Conservation (phyloP, 2,329 filamentous ascomycete genomes). For the Paracorniculantispora psalliotae region DNA sequence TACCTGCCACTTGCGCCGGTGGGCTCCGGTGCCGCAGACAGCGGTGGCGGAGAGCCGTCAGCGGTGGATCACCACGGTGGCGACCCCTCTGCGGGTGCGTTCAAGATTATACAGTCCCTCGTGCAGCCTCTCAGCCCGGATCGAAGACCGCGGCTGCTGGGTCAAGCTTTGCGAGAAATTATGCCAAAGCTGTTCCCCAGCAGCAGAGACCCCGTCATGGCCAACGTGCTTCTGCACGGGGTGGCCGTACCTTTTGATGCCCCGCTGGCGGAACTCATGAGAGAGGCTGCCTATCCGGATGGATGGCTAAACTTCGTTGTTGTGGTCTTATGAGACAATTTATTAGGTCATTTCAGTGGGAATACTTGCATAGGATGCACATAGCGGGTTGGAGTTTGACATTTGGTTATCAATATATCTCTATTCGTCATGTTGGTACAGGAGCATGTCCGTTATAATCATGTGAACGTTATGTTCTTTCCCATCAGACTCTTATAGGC, state of each 20-base stretch:
- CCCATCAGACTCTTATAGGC: constrained; percentile 74
- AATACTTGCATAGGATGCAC: not conserved
- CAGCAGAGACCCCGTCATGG: constrained; percentile 75
- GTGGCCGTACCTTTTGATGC: constrained; percentile 75
- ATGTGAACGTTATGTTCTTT: constrained; percentile 61
- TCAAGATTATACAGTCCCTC: constrained; percentile 72
- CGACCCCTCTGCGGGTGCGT: constrained; percentile 40
- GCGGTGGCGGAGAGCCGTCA: constrained; percentile 18
- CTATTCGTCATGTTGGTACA: no score
- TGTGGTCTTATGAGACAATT: constrained; percentile 53
- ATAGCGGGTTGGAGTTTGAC: not conserved
- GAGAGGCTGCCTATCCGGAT: constrained; percentile 80
- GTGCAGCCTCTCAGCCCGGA: constrained; percentile 46
- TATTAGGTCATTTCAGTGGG: not conserved
- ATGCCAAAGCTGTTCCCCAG: constrained; percentile 84
- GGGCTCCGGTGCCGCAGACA: constrained; percentile 23
- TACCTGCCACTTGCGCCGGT: constrained; percentile 71
- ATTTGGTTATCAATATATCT: not conserved
- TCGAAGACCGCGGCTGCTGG: constrained; percentile 52
- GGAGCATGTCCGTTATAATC: no score
- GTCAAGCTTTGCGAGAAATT: constrained; percentile 68
- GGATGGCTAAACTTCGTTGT: constrained; percentile 86
- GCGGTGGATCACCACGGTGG: constrained; percentile 15
- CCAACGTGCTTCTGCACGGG: constrained; percentile 81
- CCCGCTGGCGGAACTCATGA: constrained; percentile 75